Base-by-base conservation (phyloP, 2,329 filamentous ascomycete genomes). In the Harringtonia aguacate region DNA sequence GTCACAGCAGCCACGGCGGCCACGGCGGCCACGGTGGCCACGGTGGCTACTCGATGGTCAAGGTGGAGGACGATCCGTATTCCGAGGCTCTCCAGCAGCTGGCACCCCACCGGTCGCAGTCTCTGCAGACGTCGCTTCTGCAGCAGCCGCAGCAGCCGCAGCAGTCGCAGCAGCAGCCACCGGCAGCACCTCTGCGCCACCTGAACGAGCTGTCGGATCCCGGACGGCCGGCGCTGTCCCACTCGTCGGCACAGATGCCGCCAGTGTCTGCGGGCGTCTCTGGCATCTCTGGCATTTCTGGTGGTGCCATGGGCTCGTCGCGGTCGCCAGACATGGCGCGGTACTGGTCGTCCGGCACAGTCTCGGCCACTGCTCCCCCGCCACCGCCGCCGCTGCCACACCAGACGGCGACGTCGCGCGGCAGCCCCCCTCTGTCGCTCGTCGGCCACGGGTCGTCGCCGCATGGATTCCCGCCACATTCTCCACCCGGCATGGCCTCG, bases 51-150 rank as follows among this genome's bases (percentile, higher is more conserved):
- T 28, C 42, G 3, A 22, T 39, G 14, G 48, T 51, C 27, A 51
- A 51, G 46, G 43, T 31, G n/a, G 50, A 51, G 24, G 50, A 51
- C 13, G 50, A 50, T n/a, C n/a, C 30, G 15, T 46, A 41, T 13
- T 31, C 36, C 6, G 43, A 41, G 17, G 30, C 40, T n/a, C 31
- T 49, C 37, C 49, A 48, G 34, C 22, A 42, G 1, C 21, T 47
- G 10, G 39, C 42, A 4, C 47, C 49, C 9, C 47, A 43, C 27
- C 44, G 49, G 18, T 33, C 36, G 24, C 30, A 43, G 34, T 39
- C 29, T 9, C 27, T 12, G 8, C 28, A 31, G 10, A 27, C 18
- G 22, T 8, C 22, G 20, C 41, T 37, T 20, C 13, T 9, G 22
- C 30, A 30, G 18, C 38, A 24, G 15, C 21, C n/a, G 33, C 40